These are phyloP conservation scores for Brassica rapa DNA, from an alignment of 345 rosid genomes.

Conservation along the genomic window DNA sequence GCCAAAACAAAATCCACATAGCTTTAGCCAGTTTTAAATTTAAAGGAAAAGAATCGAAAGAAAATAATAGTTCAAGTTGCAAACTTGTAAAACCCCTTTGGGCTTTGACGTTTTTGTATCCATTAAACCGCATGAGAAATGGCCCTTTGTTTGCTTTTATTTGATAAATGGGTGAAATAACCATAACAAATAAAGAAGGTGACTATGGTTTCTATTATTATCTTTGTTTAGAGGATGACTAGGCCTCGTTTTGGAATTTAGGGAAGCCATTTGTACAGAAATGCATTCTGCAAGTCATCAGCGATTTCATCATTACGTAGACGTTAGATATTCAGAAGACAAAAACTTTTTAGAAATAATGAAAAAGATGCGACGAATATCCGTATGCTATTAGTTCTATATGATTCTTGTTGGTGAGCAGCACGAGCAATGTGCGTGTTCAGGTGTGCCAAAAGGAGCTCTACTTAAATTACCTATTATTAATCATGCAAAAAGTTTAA, in stretches of 20 bases:
- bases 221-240: neutral
- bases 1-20: neutral
- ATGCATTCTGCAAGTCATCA: neutral
- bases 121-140: slow-evolving; percentile 23
- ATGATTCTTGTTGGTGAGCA: slow-evolving; percentile 11
- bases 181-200: neutral
- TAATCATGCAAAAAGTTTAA: too few relatives aligned
- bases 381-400: slow-evolving; percentile 6
- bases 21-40: neutral
- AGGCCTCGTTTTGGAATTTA: too few relatives aligned
- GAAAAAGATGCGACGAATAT: neutral
- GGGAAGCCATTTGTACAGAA: neutral
- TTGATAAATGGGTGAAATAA: neutral
- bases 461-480: too few relatives aligned
- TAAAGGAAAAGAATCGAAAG: slow-evolving; percentile 2
- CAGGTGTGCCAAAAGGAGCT: slow-evolving; percentile 18
- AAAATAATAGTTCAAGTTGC: neutral
- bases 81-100: neutral
- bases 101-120: slow-evolving; percentile 1
- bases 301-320: neutral
- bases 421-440: slow-evolving; percentile 32
- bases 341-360: neutral
- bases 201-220: neutral
- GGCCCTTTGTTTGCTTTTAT: slow-evolving; percentile 12
- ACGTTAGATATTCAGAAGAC: neutral